Base-by-base conservation (phyloP, 192 early-diverging fungal species). In the Backusella circina region DNA sequence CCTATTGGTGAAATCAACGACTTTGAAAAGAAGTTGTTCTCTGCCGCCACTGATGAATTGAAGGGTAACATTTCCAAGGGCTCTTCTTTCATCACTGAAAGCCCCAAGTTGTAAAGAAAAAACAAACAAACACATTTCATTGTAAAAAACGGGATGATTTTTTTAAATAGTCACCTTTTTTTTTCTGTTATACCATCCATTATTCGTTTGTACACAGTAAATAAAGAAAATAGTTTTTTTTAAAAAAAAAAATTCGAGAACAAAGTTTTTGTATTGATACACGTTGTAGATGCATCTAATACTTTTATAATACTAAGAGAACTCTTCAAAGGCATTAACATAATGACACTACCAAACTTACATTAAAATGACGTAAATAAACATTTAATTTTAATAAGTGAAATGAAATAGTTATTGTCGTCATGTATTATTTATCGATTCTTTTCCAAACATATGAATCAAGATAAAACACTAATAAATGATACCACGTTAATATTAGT, bases 51-150 rank as follows among this genome's bases (percentile, higher is more conserved):
- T 71, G 91, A 92, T 26, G 96, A 99, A 87, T 91, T 99, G 67
- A 92, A 92, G 90, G 88, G 87, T 77, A 99, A 95, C 90, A 97
- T 98, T 83, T 80, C 77, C 75, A 98, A 98, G 93, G 98, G 98
- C 70, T 31, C 73, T n/a, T 38, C 66, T 44, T 78, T 78, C 38
- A 74, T 74, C n/a, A 74, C 73, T 65, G 73, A 74, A 65, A 54
- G 21, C n/a, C 35, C 73, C 39, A 74, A 74, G 64, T 66, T 74
- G 36, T 74, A 74, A 74, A 44, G 35, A 68, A 36, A 66, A 64
- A 28, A 50, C n/a, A n/a, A n/a, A n/a, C n/a, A n/a, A 64, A 66
- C 33, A 35, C 18, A 68, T 37, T 36, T 36, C 35, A 68, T 68
- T 36, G 36, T 37, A 35, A 33, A 36, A 38, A 37, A 37, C n/a